Conservation (phyloP, 148 eudicot species). For the Rhododendron henanense region DNA sequence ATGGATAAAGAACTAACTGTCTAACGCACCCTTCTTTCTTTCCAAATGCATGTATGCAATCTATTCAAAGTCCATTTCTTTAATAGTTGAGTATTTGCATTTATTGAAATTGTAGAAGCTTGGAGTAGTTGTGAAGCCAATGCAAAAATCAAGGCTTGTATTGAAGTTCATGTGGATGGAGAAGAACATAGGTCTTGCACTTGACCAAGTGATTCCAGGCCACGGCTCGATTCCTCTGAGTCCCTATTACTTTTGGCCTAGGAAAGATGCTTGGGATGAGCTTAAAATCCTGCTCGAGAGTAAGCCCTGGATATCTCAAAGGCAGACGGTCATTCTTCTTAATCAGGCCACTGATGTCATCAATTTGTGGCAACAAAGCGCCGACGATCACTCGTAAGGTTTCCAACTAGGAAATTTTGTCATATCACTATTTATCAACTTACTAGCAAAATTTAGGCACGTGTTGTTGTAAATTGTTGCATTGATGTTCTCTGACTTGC, state of each 20-base stretch:
- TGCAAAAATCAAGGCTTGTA: conserved; percentile 74
- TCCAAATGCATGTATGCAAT: neutral
- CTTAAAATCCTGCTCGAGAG: conserved; percentile 79
- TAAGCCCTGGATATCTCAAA: conserved; percentile 90
- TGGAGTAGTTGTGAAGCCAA: conserved; percentile 64
- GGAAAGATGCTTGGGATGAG: conserved; percentile 99
- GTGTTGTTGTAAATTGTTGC: conserved; percentile 6
- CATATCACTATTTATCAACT: neutral
- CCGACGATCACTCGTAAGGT: conserved; percentile 46
- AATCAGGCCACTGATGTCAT: conserved; percentile 95
- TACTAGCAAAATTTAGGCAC: neutral
- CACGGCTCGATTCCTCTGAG: conserved; percentile 77
- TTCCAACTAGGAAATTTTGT: conserved; percentile 5
- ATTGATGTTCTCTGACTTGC: neutral
- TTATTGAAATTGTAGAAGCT: conserved; percentile 43
- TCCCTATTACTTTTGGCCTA: conserved; percentile 95
- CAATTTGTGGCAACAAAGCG: conserved; percentile 93
- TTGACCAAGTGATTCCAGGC: conserved; percentile 80
- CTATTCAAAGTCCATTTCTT: neutral
- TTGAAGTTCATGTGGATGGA: conserved; percentile 97
- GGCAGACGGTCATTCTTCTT: conserved; percentile 76
- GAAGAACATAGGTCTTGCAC: conserved; percentile 82
- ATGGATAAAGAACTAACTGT: neutral
- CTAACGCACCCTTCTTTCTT: neutral
- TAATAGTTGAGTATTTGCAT: neutral